Evolutionary conservation across 495 filamentous ascomycete genomes (phyloP), one percentile per base, ranked within the genome.

Genomic region (Penicillium herquei): DNA sequence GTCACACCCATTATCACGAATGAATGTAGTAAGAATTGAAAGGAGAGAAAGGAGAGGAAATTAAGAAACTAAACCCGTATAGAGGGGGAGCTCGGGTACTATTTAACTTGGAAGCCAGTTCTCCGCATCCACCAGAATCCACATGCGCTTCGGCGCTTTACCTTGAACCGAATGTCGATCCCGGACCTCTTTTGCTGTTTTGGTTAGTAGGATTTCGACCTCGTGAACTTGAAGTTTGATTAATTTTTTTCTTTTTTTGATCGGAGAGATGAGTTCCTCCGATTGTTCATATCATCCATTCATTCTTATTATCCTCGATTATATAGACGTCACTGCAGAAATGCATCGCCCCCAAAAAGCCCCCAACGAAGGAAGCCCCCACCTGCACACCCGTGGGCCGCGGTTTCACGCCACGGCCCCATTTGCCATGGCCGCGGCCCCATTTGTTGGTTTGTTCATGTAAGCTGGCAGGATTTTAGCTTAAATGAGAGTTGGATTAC

Each of bases 1-100:
- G 55, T 49, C 12, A 65, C 58, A 42, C 77, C 61, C 54, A 65
- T 54, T 58, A 9, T 53, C 55, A 54, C 33, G n/a, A 12, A 30
- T 43, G 34, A 26, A 26, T 26, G 4, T 26, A 4, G 30, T n/a
- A 42, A 11, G 14, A 17, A 44, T 40, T n/a, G 34, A 54, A 45
- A 43, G 35, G 47, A 42, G 37, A 39, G 26, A 41, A 51, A 34
- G 47, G 33, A 39, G 47, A 39, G 43, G 40, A 49, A 49, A 57
- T 47, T 21, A 43, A 21, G 17, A 43, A 14, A 43, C 9, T 11
- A 46, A 46, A 30, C 1, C 3, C 3, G 14, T 7, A n/a, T 10
- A 37, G 39, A 16, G 11, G 39, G 39, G 54, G 41, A 21, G 14
- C 40, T 41, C 41, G 30, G 35, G 17, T n/a, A 18, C 31, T 33